Percentiles rank a stretch among this genome's conserved stretches.
Conservation (phyloP, 2,329 filamentous ascomycete genomes). For the Camptophora hylomeconis region DNA sequence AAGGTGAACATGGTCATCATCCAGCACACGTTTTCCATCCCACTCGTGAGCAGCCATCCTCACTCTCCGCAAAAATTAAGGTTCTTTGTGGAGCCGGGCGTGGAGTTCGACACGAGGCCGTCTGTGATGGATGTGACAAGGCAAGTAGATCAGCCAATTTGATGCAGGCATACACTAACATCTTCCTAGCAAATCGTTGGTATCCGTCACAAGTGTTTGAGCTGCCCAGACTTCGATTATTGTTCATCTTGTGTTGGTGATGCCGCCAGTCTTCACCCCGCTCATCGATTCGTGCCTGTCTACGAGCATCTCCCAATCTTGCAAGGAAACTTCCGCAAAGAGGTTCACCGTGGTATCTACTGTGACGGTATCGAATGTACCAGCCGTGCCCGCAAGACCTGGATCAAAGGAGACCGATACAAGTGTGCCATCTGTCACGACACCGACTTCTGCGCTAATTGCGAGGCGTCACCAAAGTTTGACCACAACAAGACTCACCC, state of each 20-base stretch:
- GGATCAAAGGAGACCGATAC: conserved; percentile 77
- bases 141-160: conserved; percentile 23
- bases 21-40: conserved; percentile 70
- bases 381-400: conserved; percentile 37
- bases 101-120: conserved; percentile 68
- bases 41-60: conserved; percentile 47
- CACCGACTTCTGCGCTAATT: conserved; percentile 86
- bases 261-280: conserved; percentile 57
- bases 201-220: conserved; percentile 88
- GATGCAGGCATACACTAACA: no score
- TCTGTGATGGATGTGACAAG: conserved; percentile 88
- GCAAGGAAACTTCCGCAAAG: conserved; percentile 7
- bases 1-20: conserved; percentile 75
- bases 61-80: conserved; percentile 48
- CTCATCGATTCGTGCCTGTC: conserved; percentile 78
- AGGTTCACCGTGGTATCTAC: conserved; percentile 71
- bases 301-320: conserved; percentile 50
- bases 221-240: conserved; percentile 96
- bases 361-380: conserved; percentile 88
- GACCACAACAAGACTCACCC: conserved; percentile 91
- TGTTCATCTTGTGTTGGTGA: conserved; percentile 62
- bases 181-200: conserved; percentile 67
- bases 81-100: conserved; percentile 66
- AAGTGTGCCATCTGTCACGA: conserved; percentile 96
- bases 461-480: conserved; percentile 77